phyloP scores from a whole-genome alignment of 805 yeast genomes.

The Maudiozyma saulgeensis region DNA sequence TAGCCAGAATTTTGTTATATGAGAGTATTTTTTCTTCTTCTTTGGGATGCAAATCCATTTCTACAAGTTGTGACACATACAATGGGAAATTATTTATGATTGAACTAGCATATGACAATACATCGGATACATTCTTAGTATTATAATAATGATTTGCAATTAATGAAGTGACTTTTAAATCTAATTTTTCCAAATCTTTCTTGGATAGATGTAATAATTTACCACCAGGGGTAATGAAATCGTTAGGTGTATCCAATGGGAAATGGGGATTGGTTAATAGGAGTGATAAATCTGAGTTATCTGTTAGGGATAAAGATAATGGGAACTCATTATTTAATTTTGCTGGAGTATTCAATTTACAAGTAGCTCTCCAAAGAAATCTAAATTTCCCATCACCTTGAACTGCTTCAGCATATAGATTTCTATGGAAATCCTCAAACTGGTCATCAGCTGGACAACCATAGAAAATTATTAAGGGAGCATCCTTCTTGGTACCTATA shows the following conservation, averaged over 20 bases:
- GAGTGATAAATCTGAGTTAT: slow-evolving; percentile 28
- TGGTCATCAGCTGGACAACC: slow-evolving; percentile 48
- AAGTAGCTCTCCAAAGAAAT: slow-evolving; percentile 67
- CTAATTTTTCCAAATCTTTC: slow-evolving; percentile 32
- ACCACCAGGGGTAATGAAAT: slow-evolving; percentile 39
- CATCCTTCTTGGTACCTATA: slow-evolving; percentile 39
- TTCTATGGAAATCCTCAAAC: slow-evolving; percentile 49
- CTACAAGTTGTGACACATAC: slow-evolving; percentile 12
- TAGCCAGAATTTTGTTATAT: slow-evolving; percentile 10
- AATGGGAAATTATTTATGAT: slow-evolving; percentile 35
- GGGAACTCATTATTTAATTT: slow-evolving; percentile 17
- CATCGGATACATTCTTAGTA: slow-evolving; percentile 28
- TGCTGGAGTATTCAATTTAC: slow-evolving; percentile 1
- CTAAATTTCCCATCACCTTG: slow-evolving; percentile 48
- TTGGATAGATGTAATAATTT: slow-evolving; percentile 9
- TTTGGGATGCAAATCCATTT: slow-evolving; percentile 3
- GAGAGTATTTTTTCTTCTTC: slow-evolving; percentile 6
- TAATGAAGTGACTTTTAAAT: slow-evolving; percentile 60
- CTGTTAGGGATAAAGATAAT: slow-evolving; percentile 17
- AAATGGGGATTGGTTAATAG: slow-evolving; percentile 29
- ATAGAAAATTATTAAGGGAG: slow-evolving; percentile 56
- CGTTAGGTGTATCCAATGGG: slow-evolving; percentile 7
- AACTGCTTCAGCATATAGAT: slow-evolving; percentile 48
- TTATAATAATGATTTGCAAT: slow-evolving; percentile 32
- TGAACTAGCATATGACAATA: slow-evolving; percentile 27